Evolutionary conservation across 2,329 filamentous ascomycete species (phyloP).

Genomic region (Sordariomycetes sp.): DNA sequence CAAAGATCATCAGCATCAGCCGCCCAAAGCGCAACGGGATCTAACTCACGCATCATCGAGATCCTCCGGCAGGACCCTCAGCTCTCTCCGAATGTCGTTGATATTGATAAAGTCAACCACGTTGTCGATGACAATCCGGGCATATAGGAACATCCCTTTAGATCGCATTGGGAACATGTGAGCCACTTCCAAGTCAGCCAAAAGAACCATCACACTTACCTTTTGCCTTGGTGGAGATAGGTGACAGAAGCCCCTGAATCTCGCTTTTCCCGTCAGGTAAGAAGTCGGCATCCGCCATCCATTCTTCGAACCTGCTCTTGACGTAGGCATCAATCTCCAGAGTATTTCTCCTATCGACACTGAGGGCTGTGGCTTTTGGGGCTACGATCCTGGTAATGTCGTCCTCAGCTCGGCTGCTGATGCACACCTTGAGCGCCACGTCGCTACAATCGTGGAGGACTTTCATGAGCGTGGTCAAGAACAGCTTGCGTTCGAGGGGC

Average conservation of each 20-base stretch:
- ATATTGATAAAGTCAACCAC: constrained; percentile 1
- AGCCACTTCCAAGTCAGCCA: not conserved
- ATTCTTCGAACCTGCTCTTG: constrained; percentile 6
- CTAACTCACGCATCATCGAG: not conserved
- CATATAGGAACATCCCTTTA: constrained; percentile 1
- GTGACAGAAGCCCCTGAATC: not conserved
- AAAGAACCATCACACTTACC: not conserved
- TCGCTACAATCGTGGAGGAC: not conserved
- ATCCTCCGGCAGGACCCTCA: not conserved
- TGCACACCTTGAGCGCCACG: not conserved
- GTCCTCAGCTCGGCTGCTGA: not conserved
- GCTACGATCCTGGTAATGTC: not conserved
- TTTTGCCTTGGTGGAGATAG: not conserved
- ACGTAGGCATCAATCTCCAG: not conserved
- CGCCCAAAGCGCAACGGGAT: not conserved
- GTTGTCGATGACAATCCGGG: constrained; percentile 1
- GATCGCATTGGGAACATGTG: not conserved
- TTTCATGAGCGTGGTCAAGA: not conserved
- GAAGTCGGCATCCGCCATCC: not conserved
- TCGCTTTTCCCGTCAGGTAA: not conserved
- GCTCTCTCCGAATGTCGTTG: not conserved
- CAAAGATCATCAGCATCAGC: not conserved
- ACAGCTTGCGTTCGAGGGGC: not conserved
- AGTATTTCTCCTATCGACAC: not conserved
- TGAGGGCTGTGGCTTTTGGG: not conserved